Evolutionary conservation across 73 alveolate species (phyloP).

Genomic region (Symbiodinium natans): DNA sequence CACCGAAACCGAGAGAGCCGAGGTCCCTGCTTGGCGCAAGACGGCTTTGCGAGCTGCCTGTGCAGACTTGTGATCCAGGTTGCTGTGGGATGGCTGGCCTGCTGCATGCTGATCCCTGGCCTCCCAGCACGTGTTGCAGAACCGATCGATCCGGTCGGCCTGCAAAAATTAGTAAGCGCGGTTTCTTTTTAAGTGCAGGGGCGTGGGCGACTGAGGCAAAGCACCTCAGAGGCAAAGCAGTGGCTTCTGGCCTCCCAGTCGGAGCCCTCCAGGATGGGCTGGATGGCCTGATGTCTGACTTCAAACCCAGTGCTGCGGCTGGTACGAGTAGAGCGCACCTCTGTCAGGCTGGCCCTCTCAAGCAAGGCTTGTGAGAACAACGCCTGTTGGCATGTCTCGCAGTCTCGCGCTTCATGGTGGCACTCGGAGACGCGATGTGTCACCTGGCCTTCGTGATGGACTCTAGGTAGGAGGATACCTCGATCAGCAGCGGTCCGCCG

Average conservation of each 20-base stretch:
- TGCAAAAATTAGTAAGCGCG: too few relatives aligned
- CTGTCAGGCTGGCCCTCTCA: not conserved
- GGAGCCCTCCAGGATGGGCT: constrained; percentile 12
- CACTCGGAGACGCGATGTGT: too few relatives aligned
- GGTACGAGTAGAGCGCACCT: not conserved
- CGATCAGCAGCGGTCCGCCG: not conserved
- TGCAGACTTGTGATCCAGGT: too few relatives aligned
- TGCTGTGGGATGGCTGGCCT: too few relatives aligned
- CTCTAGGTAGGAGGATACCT: not conserved
- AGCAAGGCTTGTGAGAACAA: not conserved
- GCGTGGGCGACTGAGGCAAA: too few relatives aligned
- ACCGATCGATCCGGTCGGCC: not conserved
- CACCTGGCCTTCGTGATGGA: not conserved
- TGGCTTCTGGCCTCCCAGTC: not conserved
- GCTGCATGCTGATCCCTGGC: too few relatives aligned
- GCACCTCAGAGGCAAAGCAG: not conserved
- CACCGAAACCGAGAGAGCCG: too few relatives aligned
- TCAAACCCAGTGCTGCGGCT: too few relatives aligned
- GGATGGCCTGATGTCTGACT: not conserved
- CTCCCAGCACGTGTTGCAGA: constrained; percentile 31
- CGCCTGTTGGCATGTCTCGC: not conserved
- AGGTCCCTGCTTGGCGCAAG: not conserved
- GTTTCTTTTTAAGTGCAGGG: too few relatives aligned
- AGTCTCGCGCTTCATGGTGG: too few relatives aligned
- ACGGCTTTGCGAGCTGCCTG: constrained; percentile 4